phyloP scores from a whole-genome alignment of 352 stramenopile genomes.

The Globisporangium spiculum region DNA sequence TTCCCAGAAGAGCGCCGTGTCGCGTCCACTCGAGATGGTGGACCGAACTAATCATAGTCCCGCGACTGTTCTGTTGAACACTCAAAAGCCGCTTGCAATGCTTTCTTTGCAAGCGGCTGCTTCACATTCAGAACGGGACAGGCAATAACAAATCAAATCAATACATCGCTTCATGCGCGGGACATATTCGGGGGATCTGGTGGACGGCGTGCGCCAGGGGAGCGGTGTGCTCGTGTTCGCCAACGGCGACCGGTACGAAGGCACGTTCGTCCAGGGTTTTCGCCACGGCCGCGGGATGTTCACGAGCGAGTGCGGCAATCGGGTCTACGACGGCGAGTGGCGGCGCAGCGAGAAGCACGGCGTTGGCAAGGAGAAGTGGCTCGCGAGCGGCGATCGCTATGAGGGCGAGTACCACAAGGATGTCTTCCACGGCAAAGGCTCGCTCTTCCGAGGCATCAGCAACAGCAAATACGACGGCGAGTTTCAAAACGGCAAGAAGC shows the following conservation, averaged over 20 bases:
- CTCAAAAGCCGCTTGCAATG: background rate
- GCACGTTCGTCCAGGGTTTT: slow-evolving; percentile 59
- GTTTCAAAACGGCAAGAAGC: slow-evolving; percentile 46
- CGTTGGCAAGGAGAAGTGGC: slow-evolving; percentile 51
- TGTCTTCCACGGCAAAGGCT: slow-evolving; percentile 53
- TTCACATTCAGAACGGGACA: background rate
- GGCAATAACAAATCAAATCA: background rate
- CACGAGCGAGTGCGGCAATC: slow-evolving; percentile 44
- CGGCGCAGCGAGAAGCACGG: slow-evolving; percentile 48
- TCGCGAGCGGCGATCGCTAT: slow-evolving; percentile 51
- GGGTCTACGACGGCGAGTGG: slow-evolving; percentile 68
- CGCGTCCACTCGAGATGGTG: too few relatives aligned
- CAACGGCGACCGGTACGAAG: slow-evolving; percentile 67
- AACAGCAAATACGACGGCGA: slow-evolving; percentile 60
- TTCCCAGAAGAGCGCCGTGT: too few relatives aligned
- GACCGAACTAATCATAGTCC: too few relatives aligned
- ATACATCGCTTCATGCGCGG: slow-evolving; percentile 31
- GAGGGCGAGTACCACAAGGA: slow-evolving; percentile 62
- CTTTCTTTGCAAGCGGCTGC: too few relatives aligned
- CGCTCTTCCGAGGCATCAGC: slow-evolving; percentile 34
- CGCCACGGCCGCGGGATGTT: slow-evolving; percentile 54
- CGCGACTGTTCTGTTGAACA: background rate
- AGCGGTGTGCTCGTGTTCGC: slow-evolving; percentile 49
- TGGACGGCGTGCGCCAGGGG: slow-evolving; percentile 54
- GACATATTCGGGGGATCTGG: slow-evolving; percentile 50